Evolutionary conservation across 2,329 filamentous ascomycete genomes (phyloP).

Genomic region (Ophiostoma sp.): DNA sequence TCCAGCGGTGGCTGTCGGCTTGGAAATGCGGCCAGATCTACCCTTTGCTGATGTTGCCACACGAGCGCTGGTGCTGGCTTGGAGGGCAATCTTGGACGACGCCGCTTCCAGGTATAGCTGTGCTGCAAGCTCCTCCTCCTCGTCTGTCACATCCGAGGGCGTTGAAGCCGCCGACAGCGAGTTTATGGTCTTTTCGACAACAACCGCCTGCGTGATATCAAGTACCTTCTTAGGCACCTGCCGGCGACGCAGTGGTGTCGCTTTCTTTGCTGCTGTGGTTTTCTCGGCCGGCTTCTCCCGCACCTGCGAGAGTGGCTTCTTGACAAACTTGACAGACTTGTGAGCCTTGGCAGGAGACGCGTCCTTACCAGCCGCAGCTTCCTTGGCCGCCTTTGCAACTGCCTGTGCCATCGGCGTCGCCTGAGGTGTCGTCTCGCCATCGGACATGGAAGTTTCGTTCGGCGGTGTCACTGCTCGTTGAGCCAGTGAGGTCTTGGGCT

Average conservation of each 20-base stretch:
- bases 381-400: conserved; percentile 17
- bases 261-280: background rate
- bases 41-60: background rate
- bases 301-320: conserved; percentile 4
- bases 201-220: background rate
- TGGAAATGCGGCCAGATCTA: background rate
- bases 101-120: conserved; percentile 16
- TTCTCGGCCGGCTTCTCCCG: background rate
- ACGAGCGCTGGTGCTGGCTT: background rate
- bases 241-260: background rate
- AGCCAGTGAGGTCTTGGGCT: background rate
- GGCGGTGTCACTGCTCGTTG: conserved; percentile 15
- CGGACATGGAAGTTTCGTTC: background rate
- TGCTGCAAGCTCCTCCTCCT: conserved; percentile 20
- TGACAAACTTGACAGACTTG: conserved; percentile 16
- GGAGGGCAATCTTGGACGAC: background rate
- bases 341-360: background rate
- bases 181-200: background rate
- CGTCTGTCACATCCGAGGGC: background rate
- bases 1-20: background rate
- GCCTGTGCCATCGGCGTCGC: conserved; percentile 24
- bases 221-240: conserved; percentile 7
- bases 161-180: background rate
- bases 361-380: background rate
- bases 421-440: conserved; percentile 3